These are phyloP conservation scores for Clonostachys rosea DNA, from an alignment of 2,329 filamentous ascomycete genomes.

Conservation along the genomic window DNA sequence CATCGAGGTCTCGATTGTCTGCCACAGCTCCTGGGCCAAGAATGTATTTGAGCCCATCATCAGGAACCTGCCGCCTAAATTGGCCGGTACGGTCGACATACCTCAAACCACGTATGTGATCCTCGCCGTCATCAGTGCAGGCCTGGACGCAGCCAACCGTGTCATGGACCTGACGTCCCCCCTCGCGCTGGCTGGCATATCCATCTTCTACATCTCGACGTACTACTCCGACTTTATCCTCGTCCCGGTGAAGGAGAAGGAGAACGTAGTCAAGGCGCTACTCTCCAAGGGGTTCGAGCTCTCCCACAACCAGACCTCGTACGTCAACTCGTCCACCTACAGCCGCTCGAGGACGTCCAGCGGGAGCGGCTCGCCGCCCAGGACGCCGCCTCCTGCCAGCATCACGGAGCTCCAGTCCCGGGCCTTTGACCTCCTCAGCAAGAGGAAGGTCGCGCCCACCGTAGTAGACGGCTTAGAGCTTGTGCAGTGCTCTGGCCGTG, in stretches of 20 bases:
- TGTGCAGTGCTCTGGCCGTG: conserved; percentile 74
- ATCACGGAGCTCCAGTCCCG: conserved; percentile 75
- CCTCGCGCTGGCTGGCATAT: conserved; percentile 84
- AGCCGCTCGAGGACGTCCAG: conserved; percentile 16
- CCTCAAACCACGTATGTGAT: conserved; percentile 82
- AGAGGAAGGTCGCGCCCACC: conserved; percentile 67
- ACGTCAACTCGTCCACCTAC: conserved; percentile 47
- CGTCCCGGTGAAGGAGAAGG: conserved; percentile 70
- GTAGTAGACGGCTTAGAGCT: conserved; percentile 67
- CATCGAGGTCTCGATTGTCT: conserved; percentile 89
- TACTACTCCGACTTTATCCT: conserved; percentile 98
- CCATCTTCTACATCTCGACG: conserved; percentile 97
- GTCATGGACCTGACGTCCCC: conserved; percentile 91
- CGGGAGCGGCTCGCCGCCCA: conserved; percentile 42
- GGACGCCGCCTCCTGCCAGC: conserved; percentile 72
- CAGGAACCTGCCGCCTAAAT: conserved; percentile 50
- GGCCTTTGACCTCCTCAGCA: conserved; percentile 80
- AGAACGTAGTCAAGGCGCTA: conserved; percentile 71
- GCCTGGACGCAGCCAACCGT: conserved; percentile 84
- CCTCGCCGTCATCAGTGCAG: conserved; percentile 85
- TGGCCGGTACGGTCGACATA: conserved; percentile 58
- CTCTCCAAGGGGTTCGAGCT: conserved; percentile 81
- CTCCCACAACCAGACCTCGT: conserved; percentile 65
- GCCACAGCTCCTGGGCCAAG: conserved; percentile 69
- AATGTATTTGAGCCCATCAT: conserved; percentile 73